Base-by-base conservation (phyloP, 306 rosid species). In the Quercus bicolor region DNA sequence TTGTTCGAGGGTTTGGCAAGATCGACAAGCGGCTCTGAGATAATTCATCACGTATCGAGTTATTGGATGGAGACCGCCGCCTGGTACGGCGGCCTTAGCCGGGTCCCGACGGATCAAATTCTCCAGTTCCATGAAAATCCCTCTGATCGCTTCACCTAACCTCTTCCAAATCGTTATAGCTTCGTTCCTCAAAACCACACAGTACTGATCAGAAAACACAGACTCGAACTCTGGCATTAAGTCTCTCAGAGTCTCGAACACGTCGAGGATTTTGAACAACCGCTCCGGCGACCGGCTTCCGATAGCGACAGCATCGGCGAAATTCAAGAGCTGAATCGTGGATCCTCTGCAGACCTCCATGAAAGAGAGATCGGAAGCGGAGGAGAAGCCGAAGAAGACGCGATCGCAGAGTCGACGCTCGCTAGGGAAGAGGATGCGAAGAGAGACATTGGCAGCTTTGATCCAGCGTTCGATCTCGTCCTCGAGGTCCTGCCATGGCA, bases 21-120 rank as follows among this genome's bases (percentile, higher is more conserved):
- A 91, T 16, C 96, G 86, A 79, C 98, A 92, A 0, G 99, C 99
- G 0, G 99, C 98, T 0, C 89, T 90, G 4, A 95, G 96, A 82
- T 95, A 95, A 76, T 95, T 95, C 98, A 93, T 93, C 84, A 95
- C 99, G 3, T 95, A 95, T 8, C 99, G 98, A 9, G 96, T 95
- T 23, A 95, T 91, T 11, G 98, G 99, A 33, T 95, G 98, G 57
- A 91, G 93, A 4, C 96, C 97, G 1, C 99, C 99, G 6, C 94
- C 94, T 0, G 99, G 99, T 37, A 95, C 99, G 0, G 89, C 88
- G 0, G 81, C 68, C 77, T 90, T 95, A 0, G 97, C 91, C 1
- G 99, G 98, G 68, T 95, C 99, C 0, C 94, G 90, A 20, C 94
- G 91, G 69, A 95, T 95, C 75, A 93, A 76, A 88, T 95, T 95